Percentiles rank a stretch among this genome's conserved stretches.
These are phyloP conservation scores for Ambrosiella xylebori DNA, from an alignment of 2,329 filamentous ascomycete genomes.

Conservation along the genomic window DNA sequence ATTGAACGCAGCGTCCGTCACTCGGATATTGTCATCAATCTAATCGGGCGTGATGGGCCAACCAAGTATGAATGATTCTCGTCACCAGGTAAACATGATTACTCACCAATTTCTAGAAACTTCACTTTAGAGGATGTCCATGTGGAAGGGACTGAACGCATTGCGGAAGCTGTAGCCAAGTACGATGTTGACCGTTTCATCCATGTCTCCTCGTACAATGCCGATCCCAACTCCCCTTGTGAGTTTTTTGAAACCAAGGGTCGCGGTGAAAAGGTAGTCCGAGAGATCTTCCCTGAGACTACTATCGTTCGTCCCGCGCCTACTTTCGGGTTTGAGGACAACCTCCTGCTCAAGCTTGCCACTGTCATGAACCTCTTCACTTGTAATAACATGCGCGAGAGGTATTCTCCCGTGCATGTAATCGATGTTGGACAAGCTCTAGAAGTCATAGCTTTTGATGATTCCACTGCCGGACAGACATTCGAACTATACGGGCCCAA, in stretches of 20 bases:
- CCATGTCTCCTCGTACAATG: slow-evolving; percentile 91
- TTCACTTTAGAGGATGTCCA: slow-evolving; percentile 87
- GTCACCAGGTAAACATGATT: slow-evolving; percentile 14
- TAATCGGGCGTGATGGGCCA: slow-evolving; percentile 84
- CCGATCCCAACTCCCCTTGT: slow-evolving; percentile 58
- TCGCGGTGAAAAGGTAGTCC: slow-evolving; percentile 64
- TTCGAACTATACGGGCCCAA: slow-evolving; percentile 90
- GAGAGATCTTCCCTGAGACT: slow-evolving; percentile 86
- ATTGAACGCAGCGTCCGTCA: slow-evolving; percentile 95
- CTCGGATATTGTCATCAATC: slow-evolving; percentile 94
- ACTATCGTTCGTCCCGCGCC: slow-evolving; percentile 90
- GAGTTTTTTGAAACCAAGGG: slow-evolving; percentile 89
- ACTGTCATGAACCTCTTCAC: slow-evolving; percentile 68
- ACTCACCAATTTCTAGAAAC: slow-evolving; percentile 46
- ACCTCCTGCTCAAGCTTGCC: slow-evolving; percentile 72
- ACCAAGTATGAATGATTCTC: slow-evolving; percentile 45
- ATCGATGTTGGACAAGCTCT: slow-evolving; percentile 83
- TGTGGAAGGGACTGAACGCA: slow-evolving; percentile 79
- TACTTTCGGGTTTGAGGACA: slow-evolving; percentile 89
- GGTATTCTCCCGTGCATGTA: slow-evolving; percentile 80
- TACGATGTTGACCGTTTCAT: slow-evolving; percentile 96
- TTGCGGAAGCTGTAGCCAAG: slow-evolving; percentile 85
- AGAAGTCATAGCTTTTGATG: slow-evolving; percentile 79
- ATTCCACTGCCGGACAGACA: slow-evolving; percentile 76
- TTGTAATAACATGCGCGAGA: slow-evolving; percentile 83